phyloP scores from a whole-genome alignment of 1,284 basidiomycete genomes.

The Naganishia cerealis region DNA sequence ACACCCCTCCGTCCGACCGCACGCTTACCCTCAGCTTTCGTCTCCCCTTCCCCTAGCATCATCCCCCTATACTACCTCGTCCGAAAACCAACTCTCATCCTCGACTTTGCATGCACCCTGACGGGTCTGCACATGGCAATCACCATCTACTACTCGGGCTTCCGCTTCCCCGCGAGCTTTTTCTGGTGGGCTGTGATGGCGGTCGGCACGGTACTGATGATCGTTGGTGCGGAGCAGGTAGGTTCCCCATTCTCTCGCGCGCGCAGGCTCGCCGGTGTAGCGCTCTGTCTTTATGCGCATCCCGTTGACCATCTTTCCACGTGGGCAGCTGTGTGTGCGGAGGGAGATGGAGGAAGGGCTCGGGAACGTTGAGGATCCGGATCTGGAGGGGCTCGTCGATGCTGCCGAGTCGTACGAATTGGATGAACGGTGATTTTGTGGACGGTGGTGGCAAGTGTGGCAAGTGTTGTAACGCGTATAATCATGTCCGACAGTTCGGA shows the following conservation, averaged over 20 bases:
- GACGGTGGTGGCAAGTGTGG: conserved; percentile 36
- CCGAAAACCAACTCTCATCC: conserved; percentile 84
- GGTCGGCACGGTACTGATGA: conserved; percentile 68
- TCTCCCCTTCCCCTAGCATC: conserved; percentile 61
- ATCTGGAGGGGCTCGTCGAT: conserved; percentile 19
- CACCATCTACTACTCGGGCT: conserved; percentile 84
- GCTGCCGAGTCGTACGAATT: conserved; percentile 28
- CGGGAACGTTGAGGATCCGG: conserved; percentile 53
- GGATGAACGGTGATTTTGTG: conserved; percentile 40
- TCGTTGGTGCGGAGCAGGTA: conserved; percentile 79
- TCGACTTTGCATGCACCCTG: conserved; percentile 90
- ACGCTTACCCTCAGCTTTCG: not conserved
- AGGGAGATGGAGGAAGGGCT: conserved; percentile 88
- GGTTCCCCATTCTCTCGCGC: conserved; percentile 35
- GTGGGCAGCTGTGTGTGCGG: conserved; percentile 70
- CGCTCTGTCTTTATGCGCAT: not conserved
- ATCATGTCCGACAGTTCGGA: no score
- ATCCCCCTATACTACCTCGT: conserved; percentile 82
- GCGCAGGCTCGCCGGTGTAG: not conserved
- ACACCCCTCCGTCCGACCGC: not conserved
- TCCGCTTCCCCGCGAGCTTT: conserved; percentile 73
- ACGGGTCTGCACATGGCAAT: conserved; percentile 85
- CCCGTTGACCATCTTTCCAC: not conserved
- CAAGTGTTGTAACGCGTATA: not conserved
- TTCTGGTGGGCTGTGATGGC: conserved; percentile 84